Evolutionary conservation across 768 basidiomycete species (phyloP).

Genomic region (Boletus sensibilis): DNA sequence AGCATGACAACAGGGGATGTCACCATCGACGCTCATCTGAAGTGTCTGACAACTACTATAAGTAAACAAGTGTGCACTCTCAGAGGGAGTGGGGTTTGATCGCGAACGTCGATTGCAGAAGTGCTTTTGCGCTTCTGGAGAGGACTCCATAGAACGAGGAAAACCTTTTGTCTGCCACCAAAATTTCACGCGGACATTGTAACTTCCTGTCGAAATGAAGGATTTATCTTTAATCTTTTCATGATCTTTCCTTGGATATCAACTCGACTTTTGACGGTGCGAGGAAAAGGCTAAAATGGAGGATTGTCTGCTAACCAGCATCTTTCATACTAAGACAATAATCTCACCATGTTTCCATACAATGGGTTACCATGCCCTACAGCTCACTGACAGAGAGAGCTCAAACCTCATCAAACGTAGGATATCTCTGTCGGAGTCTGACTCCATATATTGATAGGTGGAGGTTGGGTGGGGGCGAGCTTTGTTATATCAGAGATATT

Average conservation of each 20-base stretch:
- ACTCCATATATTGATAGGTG: not conserved
- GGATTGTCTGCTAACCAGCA: not conserved
- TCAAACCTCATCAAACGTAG: not conserved
- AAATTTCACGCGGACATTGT: not conserved
- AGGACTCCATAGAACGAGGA: not conserved
- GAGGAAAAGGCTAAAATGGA: not conserved
- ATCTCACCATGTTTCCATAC: not conserved
- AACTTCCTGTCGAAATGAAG: not conserved
- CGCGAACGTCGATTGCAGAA: not conserved
- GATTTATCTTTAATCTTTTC: not conserved
- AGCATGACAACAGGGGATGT: not conserved
- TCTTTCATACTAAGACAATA: not conserved
- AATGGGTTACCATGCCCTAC: not conserved
- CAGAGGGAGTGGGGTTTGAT: not conserved
- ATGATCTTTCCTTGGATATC: not conserved
- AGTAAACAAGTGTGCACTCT: not conserved
- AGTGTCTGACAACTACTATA: not conserved
- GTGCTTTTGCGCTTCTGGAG: not conserved
- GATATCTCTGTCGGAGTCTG: not conserved
- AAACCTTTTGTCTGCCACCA: not conserved
- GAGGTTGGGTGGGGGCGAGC: not conserved
- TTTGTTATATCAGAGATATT: not conserved
- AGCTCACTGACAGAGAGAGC: not conserved
- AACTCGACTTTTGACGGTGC: too few species aligned
- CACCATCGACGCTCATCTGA: not conserved